Percentiles rank a stretch among this genome's conserved stretches.
These are phyloP conservation scores for Paramecium biaurelia DNA, from an alignment of 73 alveolate species.

Conservation along the genomic window DNA sequence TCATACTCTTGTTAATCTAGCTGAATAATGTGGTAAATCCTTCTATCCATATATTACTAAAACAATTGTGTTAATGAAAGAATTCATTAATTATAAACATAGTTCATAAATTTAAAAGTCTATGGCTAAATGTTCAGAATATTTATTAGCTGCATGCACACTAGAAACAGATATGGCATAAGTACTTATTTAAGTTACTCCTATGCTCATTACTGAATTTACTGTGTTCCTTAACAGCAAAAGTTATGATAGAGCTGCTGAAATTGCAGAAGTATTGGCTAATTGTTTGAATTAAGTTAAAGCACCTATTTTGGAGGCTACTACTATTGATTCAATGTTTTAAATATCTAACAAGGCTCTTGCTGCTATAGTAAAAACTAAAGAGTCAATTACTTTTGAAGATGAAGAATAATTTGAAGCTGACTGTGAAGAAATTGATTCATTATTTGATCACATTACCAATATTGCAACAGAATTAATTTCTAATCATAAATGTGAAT, in stretches of 20 bases:
- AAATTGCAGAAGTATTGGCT: conserved; percentile 11
- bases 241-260: not conserved
- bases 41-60: conserved; percentile 50
- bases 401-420: conserved; percentile 22
- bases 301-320: not conserved
- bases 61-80: not conserved
- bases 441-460: not conserved
- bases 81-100: conserved; percentile 41
- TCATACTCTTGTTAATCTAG: conserved; percentile 54
- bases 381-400: conserved; percentile 22
- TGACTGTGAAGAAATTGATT: conserved; percentile 39
- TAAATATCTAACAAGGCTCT: not conserved
- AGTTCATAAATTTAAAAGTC: conserved; percentile 48
- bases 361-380: not conserved
- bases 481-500: not conserved
- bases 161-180: conserved; percentile 14
- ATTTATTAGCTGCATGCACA: not conserved
- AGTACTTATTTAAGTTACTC: not conserved
- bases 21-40: conserved; percentile 47
- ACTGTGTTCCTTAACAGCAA: not conserved
- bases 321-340: not conserved
- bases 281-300: not conserved
- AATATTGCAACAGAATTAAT: conserved; percentile 38
- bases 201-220: conserved; percentile 15
- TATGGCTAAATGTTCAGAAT: not conserved